These are phyloP conservation scores for Pseudomonodictys pantanalensis DNA, from an alignment of 495 filamentous ascomycete species.

Conservation along the genomic window DNA sequence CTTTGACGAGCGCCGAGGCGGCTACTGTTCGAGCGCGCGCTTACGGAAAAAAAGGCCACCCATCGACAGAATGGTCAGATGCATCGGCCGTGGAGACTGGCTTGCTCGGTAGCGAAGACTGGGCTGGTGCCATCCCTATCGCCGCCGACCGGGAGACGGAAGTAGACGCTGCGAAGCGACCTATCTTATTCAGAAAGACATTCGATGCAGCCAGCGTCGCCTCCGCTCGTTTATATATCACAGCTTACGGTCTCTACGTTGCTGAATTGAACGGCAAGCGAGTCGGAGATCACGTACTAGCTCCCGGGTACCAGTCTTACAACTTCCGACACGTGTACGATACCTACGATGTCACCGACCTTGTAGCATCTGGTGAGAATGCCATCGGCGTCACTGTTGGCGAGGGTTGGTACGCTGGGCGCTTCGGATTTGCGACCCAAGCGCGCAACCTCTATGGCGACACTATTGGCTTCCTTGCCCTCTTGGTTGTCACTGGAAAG, in stretches of 20 bases:
- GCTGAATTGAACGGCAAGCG: slow-evolving; percentile 49
- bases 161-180: slow-evolving; percentile 2
- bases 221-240: slow-evolving; percentile 50
- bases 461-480: slow-evolving; percentile 46
- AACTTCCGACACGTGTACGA: slow-evolving; percentile 51
- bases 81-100: not conserved
- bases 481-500: slow-evolving; percentile 44
- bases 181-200: slow-evolving; percentile 3
- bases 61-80: slow-evolving; percentile 9
- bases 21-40: not conserved
- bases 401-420: slow-evolving; percentile 56
- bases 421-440: slow-evolving; percentile 47
- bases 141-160: slow-evolving; percentile 1
- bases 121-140: slow-evolving; percentile 1
- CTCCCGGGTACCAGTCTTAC: slow-evolving; percentile 57
- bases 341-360: slow-evolving; percentile 49
- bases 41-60: slow-evolving; percentile 5
- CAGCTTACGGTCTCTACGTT: slow-evolving; percentile 51
- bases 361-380: slow-evolving; percentile 43
- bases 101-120: not conserved
- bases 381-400: slow-evolving; percentile 50
- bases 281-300: slow-evolving; percentile 49
- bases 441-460: slow-evolving; percentile 48
- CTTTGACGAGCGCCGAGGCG: not conserved
- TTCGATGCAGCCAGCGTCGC: not conserved